Conservation (phyloP, 2,329 filamentous ascomycete genomes). For the Microascus cirrosus region DNA sequence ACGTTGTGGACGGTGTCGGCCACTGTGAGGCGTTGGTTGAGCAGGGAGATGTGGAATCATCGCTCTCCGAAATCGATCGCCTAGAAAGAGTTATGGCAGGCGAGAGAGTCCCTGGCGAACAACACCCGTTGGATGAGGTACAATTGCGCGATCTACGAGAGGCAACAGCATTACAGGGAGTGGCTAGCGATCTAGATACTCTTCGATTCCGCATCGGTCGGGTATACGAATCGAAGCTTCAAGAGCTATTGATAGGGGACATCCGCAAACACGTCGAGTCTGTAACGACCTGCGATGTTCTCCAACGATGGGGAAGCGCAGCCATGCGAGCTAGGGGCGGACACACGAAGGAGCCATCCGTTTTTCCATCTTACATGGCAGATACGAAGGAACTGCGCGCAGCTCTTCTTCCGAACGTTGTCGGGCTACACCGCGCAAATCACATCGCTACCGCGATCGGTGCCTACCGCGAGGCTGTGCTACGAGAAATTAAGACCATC, state of each 20-base stretch:
- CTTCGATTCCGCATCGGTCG: slow-evolving; percentile 75
- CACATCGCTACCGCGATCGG: slow-evolving; percentile 73
- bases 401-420: slow-evolving; percentile 58
- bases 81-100: slow-evolving; percentile 76
- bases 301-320: slow-evolving; percentile 75
- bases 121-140: slow-evolving; percentile 18
- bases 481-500: slow-evolving; percentile 76
- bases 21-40: slow-evolving; percentile 75
- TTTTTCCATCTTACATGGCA: slow-evolving; percentile 68
- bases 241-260: slow-evolving; percentile 67
- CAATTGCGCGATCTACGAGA: slow-evolving; percentile 59
- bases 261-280: slow-evolving; percentile 68
- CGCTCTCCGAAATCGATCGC: slow-evolving; percentile 64
- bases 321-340: slow-evolving; percentile 61
- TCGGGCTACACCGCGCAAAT: slow-evolving; percentile 70
- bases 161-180: slow-evolving; percentile 68
- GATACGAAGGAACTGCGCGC: slow-evolving; percentile 60
- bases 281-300: slow-evolving; percentile 59
- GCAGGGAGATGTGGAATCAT: slow-evolving; percentile 69
- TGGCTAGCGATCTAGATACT: slow-evolving; percentile 64
- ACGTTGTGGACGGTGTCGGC: slow-evolving; percentile 64
- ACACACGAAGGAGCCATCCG: slow-evolving; percentile 54
- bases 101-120: slow-evolving; percentile 33
- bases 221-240: slow-evolving; percentile 72
- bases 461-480: slow-evolving; percentile 70